Conservation (phyloP, 768 basidiomycete species). For the Tricholoma terreum region DNA sequence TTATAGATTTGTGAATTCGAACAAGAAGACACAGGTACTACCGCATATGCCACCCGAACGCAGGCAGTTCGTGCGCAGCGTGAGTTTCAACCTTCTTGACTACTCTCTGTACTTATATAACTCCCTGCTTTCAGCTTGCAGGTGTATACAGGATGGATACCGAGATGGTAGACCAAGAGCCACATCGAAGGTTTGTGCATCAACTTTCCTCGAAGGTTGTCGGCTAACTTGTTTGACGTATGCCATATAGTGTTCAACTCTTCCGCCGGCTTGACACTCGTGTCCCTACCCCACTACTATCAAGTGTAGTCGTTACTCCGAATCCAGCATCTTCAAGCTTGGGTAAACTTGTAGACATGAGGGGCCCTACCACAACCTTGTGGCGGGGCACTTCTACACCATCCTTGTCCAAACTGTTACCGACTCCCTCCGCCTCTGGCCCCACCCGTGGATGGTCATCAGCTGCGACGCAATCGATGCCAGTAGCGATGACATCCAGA, state of each 20-base stretch:
- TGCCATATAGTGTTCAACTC: conserved; percentile 59
- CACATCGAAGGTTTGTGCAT: conserved; percentile 43
- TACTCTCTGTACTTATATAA: conserved; percentile 1
- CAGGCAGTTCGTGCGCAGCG: conserved; percentile 80
- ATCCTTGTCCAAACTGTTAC: conserved; percentile 3
- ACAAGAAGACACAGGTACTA: conserved; percentile 65
- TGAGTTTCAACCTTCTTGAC: conserved; percentile 31
- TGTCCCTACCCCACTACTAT: conserved; percentile 70
- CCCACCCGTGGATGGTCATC: neutral
- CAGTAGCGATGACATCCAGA: neutral
- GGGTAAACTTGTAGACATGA: conserved; percentile 60
- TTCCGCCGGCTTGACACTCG: conserved; percentile 80
- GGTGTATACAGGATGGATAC: conserved; percentile 79
- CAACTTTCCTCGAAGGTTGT: no score
- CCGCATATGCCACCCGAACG: conserved; percentile 80
- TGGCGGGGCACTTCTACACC: conserved; percentile 19
- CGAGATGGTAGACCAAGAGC: conserved; percentile 89
- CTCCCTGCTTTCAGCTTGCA: conserved; percentile 52
- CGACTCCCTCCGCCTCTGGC: neutral
- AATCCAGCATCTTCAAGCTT: conserved; percentile 35
- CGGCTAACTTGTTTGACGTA: neutral
- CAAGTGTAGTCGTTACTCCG: conserved; percentile 35
- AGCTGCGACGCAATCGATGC: neutral
- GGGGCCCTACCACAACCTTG: conserved; percentile 24
- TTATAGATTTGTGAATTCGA: conserved; percentile 63